Conservation (phyloP, 352 stramenopile species). For the Globisporangium okanoganense region DNA sequence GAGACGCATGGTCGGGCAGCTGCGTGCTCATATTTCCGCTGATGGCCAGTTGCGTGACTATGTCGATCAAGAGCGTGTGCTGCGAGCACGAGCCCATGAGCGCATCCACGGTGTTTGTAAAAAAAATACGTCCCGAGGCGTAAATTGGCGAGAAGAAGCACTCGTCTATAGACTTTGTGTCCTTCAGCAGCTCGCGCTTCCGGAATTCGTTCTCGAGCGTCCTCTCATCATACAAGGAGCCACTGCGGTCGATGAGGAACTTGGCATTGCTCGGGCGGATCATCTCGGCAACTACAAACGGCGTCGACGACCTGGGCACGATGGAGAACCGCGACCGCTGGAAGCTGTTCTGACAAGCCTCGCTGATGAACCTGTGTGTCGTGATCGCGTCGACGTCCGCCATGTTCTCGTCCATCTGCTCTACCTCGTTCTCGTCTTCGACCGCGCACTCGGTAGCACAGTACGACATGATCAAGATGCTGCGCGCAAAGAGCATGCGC, state of each 20-base stretch:
- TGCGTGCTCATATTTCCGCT: slow-evolving; percentile 50
- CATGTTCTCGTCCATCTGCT: slow-evolving; percentile 68
- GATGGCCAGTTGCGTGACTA: slow-evolving; percentile 61
- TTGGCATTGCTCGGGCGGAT: slow-evolving; percentile 71
- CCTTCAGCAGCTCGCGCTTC: slow-evolving; percentile 40
- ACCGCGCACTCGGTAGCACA: slow-evolving; percentile 28
- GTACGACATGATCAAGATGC: slow-evolving; percentile 72
- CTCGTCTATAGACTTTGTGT: slow-evolving; percentile 53
- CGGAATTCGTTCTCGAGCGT: slow-evolving; percentile 28
- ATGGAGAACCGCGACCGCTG: slow-evolving; percentile 5
- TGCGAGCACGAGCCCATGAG: slow-evolving; percentile 58
- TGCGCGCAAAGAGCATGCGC: slow-evolving; percentile 50
- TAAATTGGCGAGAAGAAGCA: slow-evolving; percentile 57
- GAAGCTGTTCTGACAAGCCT: slow-evolving; percentile 43
- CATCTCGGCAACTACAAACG: slow-evolving; percentile 67
- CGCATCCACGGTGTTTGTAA: slow-evolving; percentile 70
- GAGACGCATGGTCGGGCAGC: slow-evolving; percentile 41
- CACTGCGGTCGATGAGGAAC: slow-evolving; percentile 54
- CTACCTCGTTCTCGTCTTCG: slow-evolving; percentile 22
- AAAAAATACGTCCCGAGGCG: slow-evolving; percentile 61
- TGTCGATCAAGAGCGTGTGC: slow-evolving; percentile 57
- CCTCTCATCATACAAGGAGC: slow-evolving; percentile 41
- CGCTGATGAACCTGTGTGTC: slow-evolving; percentile 70
- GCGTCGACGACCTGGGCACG: slow-evolving; percentile 15
- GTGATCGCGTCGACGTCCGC: slow-evolving; percentile 74